A percentile compares a stretch with the other conserved stretches of the same genome.
These are phyloP conservation scores for Tylopilus subfusipes DNA, from an alignment of 768 basidiomycete species.

Conservation along the genomic window DNA sequence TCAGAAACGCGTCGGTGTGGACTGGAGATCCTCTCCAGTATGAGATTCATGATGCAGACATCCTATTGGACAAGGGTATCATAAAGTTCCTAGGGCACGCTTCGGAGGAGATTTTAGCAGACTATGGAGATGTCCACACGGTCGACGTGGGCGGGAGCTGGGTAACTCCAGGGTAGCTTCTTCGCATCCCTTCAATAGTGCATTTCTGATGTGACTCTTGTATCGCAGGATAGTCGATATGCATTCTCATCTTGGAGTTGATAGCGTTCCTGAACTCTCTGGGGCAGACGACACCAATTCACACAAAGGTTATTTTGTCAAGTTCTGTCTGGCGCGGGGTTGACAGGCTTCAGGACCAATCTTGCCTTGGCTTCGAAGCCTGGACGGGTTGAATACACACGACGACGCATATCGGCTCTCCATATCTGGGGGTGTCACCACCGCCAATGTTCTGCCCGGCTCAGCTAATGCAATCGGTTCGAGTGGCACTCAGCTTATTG, in stretches of 20 bases:
- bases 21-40: constrained; percentile 41
- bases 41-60: constrained; percentile 34
- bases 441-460: constrained; percentile 78
- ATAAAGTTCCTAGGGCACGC: constrained; percentile 41
- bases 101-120: constrained; percentile 32
- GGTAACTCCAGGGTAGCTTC: constrained; percentile 63
- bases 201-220: constrained; percentile 35
- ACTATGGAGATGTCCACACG: constrained; percentile 44
- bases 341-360: constrained; percentile 42
- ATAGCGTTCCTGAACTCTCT: constrained; percentile 52
- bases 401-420: constrained; percentile 71
- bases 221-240: constrained; percentile 52
- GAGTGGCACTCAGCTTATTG: constrained; percentile 15
- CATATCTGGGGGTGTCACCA: constrained; percentile 86
- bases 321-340: neutral
- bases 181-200: constrained; percentile 20
- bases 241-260: constrained; percentile 78
- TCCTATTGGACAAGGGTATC: constrained; percentile 40
- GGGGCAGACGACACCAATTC: constrained; percentile 64
- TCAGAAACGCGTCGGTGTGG: constrained; percentile 53
- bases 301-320: constrained; percentile 37
- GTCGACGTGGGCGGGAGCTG: constrained; percentile 63
- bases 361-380: constrained; percentile 72
- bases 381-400: constrained; percentile 86
- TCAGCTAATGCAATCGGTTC: constrained; percentile 71